Evolutionary conservation across 768 basidiomycete genomes (phyloP).

Genomic region (Phaeotremella fagi): DNA sequence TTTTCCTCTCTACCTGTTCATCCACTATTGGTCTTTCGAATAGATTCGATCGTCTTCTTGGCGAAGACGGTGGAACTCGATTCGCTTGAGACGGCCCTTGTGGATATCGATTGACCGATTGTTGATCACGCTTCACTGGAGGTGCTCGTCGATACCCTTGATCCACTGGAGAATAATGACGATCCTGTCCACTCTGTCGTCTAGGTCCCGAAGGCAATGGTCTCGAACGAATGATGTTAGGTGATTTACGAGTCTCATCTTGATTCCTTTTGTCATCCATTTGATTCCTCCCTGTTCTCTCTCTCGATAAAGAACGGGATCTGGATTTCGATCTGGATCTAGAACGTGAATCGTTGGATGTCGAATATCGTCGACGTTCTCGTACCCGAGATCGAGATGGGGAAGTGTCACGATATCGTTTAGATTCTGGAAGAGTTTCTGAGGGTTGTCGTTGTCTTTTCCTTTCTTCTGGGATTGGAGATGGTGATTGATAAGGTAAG

Average conservation of each 20-base stretch:
- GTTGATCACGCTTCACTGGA: background rate
- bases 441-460: no score
- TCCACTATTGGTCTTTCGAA: no score
- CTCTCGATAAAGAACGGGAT: no score
- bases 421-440: slow-evolving; percentile 4
- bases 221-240: background rate
- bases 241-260: slow-evolving; percentile 1
- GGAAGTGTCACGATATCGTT: slow-evolving; percentile 12
- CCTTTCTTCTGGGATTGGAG: no score
- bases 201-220: background rate
- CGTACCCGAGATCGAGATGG: background rate
- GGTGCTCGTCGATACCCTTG: background rate
- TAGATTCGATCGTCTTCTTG: no score
- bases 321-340: slow-evolving; percentile 3
- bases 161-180: background rate
- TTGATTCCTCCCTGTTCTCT: no score
- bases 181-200: no score
- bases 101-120: background rate
- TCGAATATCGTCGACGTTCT: background rate
- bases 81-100: no score
- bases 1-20: no score
- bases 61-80: no score
- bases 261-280: background rate
- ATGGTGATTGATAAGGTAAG: no score
- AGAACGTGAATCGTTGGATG: background rate